Evolutionary conservation across 2,329 filamentous ascomycete genomes (phyloP).

Genomic region (Fusarium xylarioides): DNA sequence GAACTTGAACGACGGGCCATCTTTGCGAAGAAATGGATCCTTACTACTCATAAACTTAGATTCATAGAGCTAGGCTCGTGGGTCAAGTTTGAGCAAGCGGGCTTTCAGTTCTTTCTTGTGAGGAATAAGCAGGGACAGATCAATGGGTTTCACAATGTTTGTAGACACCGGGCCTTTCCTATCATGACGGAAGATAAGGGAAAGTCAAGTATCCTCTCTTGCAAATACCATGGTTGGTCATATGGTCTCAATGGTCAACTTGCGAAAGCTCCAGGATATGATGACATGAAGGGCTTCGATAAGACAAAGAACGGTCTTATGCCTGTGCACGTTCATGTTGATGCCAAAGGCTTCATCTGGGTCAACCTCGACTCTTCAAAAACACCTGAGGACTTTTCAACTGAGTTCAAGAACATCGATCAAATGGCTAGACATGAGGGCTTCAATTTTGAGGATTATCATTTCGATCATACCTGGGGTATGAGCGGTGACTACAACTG

Average conservation of each 20-base stretch:
- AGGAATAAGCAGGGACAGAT: constrained; percentile 59
- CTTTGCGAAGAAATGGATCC: constrained; percentile 65
- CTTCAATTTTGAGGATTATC: constrained; percentile 60
- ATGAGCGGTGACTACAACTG: constrained; percentile 66
- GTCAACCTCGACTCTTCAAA: constrained; percentile 61
- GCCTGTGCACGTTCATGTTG: constrained; percentile 57
- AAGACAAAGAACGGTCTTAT: constrained; percentile 63
- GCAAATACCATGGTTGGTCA: constrained; percentile 70
- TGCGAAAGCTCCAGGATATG: constrained; percentile 67
- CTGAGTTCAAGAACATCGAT: constrained; percentile 49
- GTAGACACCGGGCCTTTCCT: constrained; percentile 67
- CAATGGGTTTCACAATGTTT: constrained; percentile 69
- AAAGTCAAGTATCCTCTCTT: constrained; percentile 61
- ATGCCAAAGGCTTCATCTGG: constrained; percentile 64
- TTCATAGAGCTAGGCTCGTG: constrained; percentile 63
- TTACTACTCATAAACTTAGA: constrained; percentile 61
- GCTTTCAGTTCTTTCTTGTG: constrained; percentile 62
- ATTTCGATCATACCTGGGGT: constrained; percentile 64
- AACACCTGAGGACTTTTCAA: constrained; percentile 59
- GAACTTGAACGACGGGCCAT: constrained; percentile 64
- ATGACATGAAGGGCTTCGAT: constrained; percentile 64
- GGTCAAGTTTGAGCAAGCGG: constrained; percentile 62
- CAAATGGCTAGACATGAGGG: constrained; percentile 53
- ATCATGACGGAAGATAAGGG: constrained; percentile 61
- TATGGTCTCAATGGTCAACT: constrained; percentile 66